Percentiles rank a stretch among this genome's conserved stretches.
These are phyloP conservation scores for Solanum habrochaites DNA, from an alignment of 257 asterid species.

Conservation along the genomic window DNA sequence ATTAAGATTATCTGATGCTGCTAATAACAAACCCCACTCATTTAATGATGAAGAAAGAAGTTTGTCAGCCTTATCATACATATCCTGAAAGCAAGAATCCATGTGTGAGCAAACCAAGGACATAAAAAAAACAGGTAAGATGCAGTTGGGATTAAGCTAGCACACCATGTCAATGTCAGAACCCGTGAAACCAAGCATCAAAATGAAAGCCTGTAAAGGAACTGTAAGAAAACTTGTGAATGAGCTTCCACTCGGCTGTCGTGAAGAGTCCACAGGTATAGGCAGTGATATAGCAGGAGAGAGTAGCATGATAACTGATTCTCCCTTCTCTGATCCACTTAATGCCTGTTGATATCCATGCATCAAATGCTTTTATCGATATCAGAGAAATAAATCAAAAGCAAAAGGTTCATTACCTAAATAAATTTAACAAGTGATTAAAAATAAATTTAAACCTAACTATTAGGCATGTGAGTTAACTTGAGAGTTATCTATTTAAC, in stretches of 20 bases:
- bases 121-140: background rate
- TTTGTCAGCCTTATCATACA: constrained; percentile 54
- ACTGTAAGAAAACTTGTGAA: constrained; percentile 85
- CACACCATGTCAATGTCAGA: constrained; percentile 66
- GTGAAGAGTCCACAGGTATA: constrained; percentile 49
- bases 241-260: constrained; percentile 66
- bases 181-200: constrained; percentile 66
- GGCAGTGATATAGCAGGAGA: constrained; percentile 68
- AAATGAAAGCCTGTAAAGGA: constrained; percentile 76
- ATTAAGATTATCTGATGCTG: constrained; percentile 45
- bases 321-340: constrained; percentile 88
- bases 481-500: background rate
- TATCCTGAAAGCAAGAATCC: constrained; percentile 46
- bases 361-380: background rate
- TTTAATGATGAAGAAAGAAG: constrained; percentile 60
- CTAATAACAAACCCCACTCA: constrained; percentile 56
- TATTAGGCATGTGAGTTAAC: background rate
- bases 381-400: background rate
- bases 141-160: background rate
- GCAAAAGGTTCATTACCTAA: background rate
- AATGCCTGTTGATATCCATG: constrained; percentile 37
- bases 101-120: background rate
- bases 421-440: background rate
- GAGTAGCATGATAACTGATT: constrained; percentile 75
- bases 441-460: background rate